phyloP scores from a whole-genome alignment of 176 grass and related monocot species.

The Paspalum vaginatum region DNA sequence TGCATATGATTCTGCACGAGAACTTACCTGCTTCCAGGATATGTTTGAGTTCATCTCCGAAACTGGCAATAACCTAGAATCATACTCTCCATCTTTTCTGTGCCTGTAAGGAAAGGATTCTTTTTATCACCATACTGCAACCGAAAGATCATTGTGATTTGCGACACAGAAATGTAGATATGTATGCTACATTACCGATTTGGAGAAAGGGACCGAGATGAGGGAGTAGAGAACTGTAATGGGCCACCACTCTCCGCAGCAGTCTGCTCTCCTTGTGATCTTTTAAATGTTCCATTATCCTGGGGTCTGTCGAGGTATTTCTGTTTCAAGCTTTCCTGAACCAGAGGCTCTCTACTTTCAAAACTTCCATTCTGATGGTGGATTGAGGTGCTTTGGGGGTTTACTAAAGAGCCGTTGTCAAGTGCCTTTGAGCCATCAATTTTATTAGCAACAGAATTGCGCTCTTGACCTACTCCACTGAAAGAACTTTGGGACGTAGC shows the following conservation, averaged over 20 bases:
- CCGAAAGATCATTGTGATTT: constrained; percentile 16
- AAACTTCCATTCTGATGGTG: constrained; percentile 44
- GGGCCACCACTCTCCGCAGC: constrained; percentile 42
- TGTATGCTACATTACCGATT: constrained; percentile 51
- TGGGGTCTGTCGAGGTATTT: constrained; percentile 39
- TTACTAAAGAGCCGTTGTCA: constrained; percentile 12
- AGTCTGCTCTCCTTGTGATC: constrained; percentile 28
- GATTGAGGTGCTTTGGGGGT: constrained; percentile 26
- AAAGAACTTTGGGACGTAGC: constrained; percentile 39
- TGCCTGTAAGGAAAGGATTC: constrained; percentile 43
- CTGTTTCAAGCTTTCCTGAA: constrained; percentile 35
- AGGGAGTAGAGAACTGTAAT: constrained; percentile 80
- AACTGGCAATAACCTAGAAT: constrained; percentile 61
- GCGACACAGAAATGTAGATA: constrained; percentile 21
- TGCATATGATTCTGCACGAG: neutral
- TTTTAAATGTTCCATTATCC: constrained; percentile 57
- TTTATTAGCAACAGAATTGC: constrained; percentile 17
- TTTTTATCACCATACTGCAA: neutral
- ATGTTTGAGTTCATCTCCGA: constrained; percentile 60
- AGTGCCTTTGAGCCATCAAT: constrained; percentile 32
- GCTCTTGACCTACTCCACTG: constrained; percentile 23
- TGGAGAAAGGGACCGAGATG: constrained; percentile 80
- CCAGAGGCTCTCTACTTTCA: constrained; percentile 37
- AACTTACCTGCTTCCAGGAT: constrained; percentile 82
- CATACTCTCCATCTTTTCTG: constrained; percentile 68